Percentiles rank a stretch among this genome's conserved stretches.
Conservation (phyloP, 257 asterid species). For the Lithospermum erythrorhizon region DNA sequence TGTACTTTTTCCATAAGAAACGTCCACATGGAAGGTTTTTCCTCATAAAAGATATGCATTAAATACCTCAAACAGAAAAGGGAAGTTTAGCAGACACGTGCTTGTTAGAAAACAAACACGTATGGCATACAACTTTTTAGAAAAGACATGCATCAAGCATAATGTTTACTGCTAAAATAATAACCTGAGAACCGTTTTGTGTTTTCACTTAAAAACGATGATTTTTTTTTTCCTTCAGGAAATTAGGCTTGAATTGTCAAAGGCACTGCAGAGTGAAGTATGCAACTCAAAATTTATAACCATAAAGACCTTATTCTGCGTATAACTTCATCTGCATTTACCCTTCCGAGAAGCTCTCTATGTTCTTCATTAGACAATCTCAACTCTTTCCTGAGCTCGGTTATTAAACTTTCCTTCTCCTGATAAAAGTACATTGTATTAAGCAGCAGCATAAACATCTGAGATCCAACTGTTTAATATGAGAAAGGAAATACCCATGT, state of each 20-base stretch:
- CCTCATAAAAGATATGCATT: not conserved
- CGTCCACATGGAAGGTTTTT: not conserved
- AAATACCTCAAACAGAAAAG: no score
- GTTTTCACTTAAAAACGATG: not conserved
- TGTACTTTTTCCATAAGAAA: not conserved
- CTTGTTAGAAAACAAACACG: not conserved
- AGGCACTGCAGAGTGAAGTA: not conserved
- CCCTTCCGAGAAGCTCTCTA: slow-evolving; percentile 62
- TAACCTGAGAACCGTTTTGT: not conserved
- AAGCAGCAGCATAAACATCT: slow-evolving; percentile 25
- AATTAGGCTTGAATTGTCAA: not conserved
- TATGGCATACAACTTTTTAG: not conserved
- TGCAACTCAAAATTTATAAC: slow-evolving; percentile 3
- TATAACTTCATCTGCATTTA: slow-evolving; percentile 65
- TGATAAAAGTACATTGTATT: slow-evolving; percentile 23
- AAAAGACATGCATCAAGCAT: not conserved
- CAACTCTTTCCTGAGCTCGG: slow-evolving; percentile 69
- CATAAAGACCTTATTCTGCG: slow-evolving; percentile 51
- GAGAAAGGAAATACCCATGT: slow-evolving; percentile 52
- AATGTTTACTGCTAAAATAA: not conserved
- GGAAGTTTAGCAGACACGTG: not conserved
- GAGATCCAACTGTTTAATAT: slow-evolving; percentile 11
- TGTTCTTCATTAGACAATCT: slow-evolving; percentile 80
- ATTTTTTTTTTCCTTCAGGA: not conserved
- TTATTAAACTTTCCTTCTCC: slow-evolving; percentile 76